Percentiles rank a stretch among this genome's conserved stretches.
phyloP scores from a whole-genome alignment of 108 stramenopile species.

The Cylindrotheca fusiformis region DNA sequence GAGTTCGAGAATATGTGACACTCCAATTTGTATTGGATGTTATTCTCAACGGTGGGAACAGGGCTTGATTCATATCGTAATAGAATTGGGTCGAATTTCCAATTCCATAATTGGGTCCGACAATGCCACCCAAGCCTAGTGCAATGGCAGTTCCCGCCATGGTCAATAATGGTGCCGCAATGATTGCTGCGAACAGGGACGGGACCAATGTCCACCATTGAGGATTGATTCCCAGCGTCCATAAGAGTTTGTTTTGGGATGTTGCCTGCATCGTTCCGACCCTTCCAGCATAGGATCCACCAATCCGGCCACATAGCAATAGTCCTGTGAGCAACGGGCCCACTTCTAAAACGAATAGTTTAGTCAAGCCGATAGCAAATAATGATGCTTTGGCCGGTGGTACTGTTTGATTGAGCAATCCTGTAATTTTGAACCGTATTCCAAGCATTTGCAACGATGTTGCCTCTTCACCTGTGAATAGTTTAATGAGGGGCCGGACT shows the following conservation, averaged over 20 bases:
- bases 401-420: conserved; percentile 56
- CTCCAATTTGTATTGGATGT: not conserved
- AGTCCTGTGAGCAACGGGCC: conserved; percentile 77
- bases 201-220: conserved; percentile 63
- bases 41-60: conserved; percentile 56
- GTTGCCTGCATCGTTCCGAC: conserved; percentile 81
- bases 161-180: conserved; percentile 74
- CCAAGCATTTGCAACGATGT: conserved; percentile 60
- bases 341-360: conserved; percentile 78
- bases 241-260: conserved; percentile 66
- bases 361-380: conserved; percentile 79
- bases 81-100: conserved; percentile 41
- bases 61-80: conserved; percentile 35
- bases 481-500: conserved; percentile 66
- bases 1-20: conserved; percentile 23
- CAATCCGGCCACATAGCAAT: conserved; percentile 74
- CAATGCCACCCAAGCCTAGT: conserved; percentile 53
- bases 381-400: conserved; percentile 73
- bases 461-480: conserved; percentile 66
- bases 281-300: conserved; percentile 78
- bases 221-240: conserved; percentile 65
- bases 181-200: conserved; percentile 58
- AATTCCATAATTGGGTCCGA: conserved; percentile 60
- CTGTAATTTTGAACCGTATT: conserved; percentile 63
- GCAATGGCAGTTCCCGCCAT: conserved; percentile 59